Percentiles rank a stretch among this genome's conserved stretches.
Conservation (phyloP, 305 asterid species). For the Galium porrigens region DNA sequence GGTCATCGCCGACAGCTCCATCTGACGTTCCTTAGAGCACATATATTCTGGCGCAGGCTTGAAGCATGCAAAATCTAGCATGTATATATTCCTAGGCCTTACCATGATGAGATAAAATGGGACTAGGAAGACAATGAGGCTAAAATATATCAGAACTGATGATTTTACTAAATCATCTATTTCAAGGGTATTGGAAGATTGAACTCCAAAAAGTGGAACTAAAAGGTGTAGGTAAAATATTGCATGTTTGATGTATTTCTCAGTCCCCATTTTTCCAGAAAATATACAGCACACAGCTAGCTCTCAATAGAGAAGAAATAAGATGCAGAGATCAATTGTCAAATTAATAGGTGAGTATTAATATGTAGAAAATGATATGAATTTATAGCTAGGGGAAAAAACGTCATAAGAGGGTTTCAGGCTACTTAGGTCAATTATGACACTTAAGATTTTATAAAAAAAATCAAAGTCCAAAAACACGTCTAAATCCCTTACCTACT, state of each 20-base stretch:
- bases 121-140: not conserved
- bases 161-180: no score
- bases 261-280: not conserved
- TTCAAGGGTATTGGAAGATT: no score
- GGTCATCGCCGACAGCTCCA: not conserved
- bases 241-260: not conserved
- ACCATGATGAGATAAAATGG: not conserved
- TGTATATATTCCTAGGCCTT: not conserved
- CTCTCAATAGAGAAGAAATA: not conserved
- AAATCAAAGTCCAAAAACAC: not conserved
- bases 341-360: no score
- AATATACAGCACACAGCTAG: not conserved
- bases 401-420: no score
- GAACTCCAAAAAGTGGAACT: not conserved
- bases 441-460: no score
- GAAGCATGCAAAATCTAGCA: not conserved
- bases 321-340: not conserved
- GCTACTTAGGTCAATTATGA: no score
- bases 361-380: not conserved
- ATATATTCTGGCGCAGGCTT: not conserved
- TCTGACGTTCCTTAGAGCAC: not conserved
- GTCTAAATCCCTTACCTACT: no score
- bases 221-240: not conserved
- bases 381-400: no score
- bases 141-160: no score